Percentiles rank a stretch among this genome's conserved stretches.
phyloP scores from a whole-genome alignment of 768 basidiomycete species.

The Nevesoporus exiguus region DNA sequence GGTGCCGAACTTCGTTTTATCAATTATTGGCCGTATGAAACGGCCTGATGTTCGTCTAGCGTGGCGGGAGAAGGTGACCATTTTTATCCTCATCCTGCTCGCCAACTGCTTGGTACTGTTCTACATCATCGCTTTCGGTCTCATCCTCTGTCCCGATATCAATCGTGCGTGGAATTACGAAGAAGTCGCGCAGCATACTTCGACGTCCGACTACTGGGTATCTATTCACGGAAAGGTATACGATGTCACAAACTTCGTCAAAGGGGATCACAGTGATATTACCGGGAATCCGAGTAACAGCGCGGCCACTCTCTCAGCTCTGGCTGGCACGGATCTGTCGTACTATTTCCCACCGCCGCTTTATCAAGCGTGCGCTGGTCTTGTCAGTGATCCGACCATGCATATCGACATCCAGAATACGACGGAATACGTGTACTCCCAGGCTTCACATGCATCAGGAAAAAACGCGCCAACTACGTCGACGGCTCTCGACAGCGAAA shows the following conservation, averaged over 20 bases:
- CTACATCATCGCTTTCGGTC: slow-evolving; percentile 63
- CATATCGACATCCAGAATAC: slow-evolving; percentile 46
- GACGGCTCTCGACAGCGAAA: slow-evolving; percentile 34
- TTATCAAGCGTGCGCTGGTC: slow-evolving; percentile 52
- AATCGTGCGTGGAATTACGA: slow-evolving; percentile 54
- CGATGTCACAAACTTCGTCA: slow-evolving; percentile 56
- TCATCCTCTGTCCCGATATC: slow-evolving; percentile 58
- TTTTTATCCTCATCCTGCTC: slow-evolving; percentile 55
- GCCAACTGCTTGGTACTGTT: slow-evolving; percentile 56
- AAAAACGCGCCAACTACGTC: slow-evolving; percentile 34
- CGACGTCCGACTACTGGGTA: slow-evolving; percentile 57
- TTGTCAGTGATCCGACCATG: slow-evolving; percentile 47
- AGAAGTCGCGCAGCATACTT: slow-evolving; percentile 51
- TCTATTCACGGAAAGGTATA: slow-evolving; percentile 60
- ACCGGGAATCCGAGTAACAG: slow-evolving; percentile 47
- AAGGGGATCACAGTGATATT: slow-evolving; percentile 63
- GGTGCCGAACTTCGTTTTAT: slow-evolving; percentile 51
- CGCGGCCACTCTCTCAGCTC: slow-evolving; percentile 42
- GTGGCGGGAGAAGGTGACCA: slow-evolving; percentile 68
- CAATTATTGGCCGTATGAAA: slow-evolving; percentile 57
- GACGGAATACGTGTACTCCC: slow-evolving; percentile 35
- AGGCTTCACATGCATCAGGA: slow-evolving; percentile 61
- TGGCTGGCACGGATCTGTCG: slow-evolving; percentile 63
- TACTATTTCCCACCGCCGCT: slow-evolving; percentile 64
- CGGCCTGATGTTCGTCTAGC: slow-evolving; percentile 64